Conservation (phyloP, 768 basidiomycete species). For the Amanita jacksonii region DNA sequence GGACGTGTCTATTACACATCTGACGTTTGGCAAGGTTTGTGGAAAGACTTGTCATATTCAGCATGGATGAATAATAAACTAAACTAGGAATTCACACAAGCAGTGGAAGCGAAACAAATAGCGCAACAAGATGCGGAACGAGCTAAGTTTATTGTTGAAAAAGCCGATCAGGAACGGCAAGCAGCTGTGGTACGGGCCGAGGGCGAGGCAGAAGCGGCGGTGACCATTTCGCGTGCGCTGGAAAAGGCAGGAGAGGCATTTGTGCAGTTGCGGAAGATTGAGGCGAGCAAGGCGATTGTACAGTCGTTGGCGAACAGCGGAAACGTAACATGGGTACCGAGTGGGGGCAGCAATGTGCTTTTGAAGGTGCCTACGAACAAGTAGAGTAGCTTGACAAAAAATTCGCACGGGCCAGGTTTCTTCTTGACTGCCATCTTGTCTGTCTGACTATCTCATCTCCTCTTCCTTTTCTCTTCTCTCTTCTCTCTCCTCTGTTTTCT, state of each 20-base stretch:
- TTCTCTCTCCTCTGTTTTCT: slow-evolving; percentile 37
- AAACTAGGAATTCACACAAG: slow-evolving; percentile 85
- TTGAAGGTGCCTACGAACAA: slow-evolving; percentile 68
- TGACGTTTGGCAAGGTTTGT: slow-evolving; percentile 76
- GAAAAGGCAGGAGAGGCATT: slow-evolving; percentile 95
- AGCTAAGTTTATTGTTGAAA: slow-evolving; percentile 98
- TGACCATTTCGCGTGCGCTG: slow-evolving; percentile 84
- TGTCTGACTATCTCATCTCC: slow-evolving; percentile 34
- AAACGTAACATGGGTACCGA: slow-evolving; percentile 88
- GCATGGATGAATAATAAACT: slow-evolving; percentile 3
- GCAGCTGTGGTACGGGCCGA: slow-evolving; percentile 97
- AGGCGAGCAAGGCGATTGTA: slow-evolving; percentile 96
- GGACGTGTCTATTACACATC: slow-evolving; percentile 93
- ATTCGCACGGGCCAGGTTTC: slow-evolving; percentile 34
- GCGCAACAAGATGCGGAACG: slow-evolving; percentile 99
- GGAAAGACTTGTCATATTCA: neutral
- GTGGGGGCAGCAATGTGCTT: slow-evolving; percentile 69
- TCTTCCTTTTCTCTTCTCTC: slow-evolving; percentile 38
- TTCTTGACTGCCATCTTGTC: slow-evolving; percentile 40
- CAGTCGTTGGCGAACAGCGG: slow-evolving; percentile 68
- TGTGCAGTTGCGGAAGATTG: slow-evolving; percentile 90
- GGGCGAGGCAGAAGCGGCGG: slow-evolving; percentile 95
- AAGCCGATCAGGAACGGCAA: slow-evolving; percentile 99
- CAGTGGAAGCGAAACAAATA: slow-evolving; percentile 99
- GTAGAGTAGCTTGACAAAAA: slow-evolving; percentile 19